phyloP scores from a whole-genome alignment of 2,329 filamentous ascomycete species.

The Colletotrichum sp. region DNA sequence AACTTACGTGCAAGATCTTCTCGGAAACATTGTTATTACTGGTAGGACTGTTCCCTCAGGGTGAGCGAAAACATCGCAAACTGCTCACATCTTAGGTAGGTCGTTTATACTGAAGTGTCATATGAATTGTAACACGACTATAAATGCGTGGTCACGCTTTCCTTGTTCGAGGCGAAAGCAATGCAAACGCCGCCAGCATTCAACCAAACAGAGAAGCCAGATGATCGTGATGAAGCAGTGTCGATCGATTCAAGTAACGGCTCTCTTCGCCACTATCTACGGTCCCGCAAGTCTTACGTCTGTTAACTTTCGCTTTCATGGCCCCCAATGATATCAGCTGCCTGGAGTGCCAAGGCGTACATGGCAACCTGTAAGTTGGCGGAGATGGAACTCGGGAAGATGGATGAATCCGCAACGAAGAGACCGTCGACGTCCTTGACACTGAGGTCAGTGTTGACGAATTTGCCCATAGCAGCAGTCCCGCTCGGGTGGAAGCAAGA shows the following conservation, averaged over 20 bases:
- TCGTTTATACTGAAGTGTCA: background rate
- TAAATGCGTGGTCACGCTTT: background rate
- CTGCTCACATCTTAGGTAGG: background rate
- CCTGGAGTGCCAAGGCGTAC: constrained; percentile 64
- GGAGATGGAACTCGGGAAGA: constrained; percentile 34
- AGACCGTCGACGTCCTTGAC: constrained; percentile 40
- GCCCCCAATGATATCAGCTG: constrained; percentile 56
- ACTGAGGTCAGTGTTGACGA: constrained; percentile 32
- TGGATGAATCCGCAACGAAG: constrained; percentile 37
- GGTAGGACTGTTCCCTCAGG: background rate
- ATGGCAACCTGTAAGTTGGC: constrained; percentile 50
- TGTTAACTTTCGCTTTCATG: background rate
- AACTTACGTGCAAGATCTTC: too few species aligned
- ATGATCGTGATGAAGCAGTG: background rate
- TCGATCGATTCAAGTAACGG: background rate
- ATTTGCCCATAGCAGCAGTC: constrained; percentile 35
- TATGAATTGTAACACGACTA: background rate
- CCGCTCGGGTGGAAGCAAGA: constrained; percentile 29
- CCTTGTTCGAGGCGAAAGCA: background rate
- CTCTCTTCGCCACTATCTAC: background rate
- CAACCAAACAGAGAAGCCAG: background rate
- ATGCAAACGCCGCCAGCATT: background rate
- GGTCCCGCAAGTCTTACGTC: background rate
- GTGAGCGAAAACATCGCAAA: background rate
- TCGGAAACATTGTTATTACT: too few species aligned